These are phyloP conservation scores for Candida qinlingensis DNA, from an alignment of 805 yeast genomes.

Conservation along the genomic window DNA sequence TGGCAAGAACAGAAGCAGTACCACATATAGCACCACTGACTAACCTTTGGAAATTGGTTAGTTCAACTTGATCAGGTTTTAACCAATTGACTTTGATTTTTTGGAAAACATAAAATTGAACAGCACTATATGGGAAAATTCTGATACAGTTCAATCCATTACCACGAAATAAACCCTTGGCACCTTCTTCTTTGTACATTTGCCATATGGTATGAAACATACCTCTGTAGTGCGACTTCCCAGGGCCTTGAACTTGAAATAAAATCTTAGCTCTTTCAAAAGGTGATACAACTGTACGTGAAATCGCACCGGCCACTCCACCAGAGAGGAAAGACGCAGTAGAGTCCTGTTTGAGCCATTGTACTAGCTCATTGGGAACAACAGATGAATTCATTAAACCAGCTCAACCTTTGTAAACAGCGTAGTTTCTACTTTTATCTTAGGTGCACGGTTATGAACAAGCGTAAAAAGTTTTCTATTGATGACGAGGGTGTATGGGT, in stretches of 20 bases:
- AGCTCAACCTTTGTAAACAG: not conserved
- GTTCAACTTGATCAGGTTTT: conserved; percentile 29
- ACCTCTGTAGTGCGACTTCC: conserved; percentile 50
- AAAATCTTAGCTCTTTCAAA: conserved; percentile 91
- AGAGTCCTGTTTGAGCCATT: conserved; percentile 39
- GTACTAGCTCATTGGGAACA: conserved; percentile 8
- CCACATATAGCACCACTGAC: conserved; percentile 82
- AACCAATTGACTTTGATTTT: conserved; percentile 40
- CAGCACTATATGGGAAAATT: conserved; percentile 91
- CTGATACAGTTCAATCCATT: conserved; percentile 86
- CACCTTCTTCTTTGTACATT: conserved; percentile 89
- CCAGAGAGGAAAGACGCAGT: conserved; percentile 66
- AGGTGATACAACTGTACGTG: conserved; percentile 91
- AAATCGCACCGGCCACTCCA: conserved; percentile 73
- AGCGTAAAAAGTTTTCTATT: not conserved
- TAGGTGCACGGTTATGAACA: not conserved
- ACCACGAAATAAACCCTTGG: conserved; percentile 84
- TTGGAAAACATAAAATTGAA: conserved; percentile 85
- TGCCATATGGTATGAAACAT: conserved; percentile 66
- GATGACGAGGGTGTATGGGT: not conserved
- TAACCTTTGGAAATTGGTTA: conserved; percentile 55
- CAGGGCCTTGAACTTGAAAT: conserved; percentile 75
- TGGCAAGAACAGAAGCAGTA: conserved; percentile 66
- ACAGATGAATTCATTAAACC: not conserved
- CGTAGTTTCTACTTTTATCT: not conserved